Evolutionary conservation across 169 alveolate species (phyloP).

Genomic region (Eimeria tenella): DNA sequence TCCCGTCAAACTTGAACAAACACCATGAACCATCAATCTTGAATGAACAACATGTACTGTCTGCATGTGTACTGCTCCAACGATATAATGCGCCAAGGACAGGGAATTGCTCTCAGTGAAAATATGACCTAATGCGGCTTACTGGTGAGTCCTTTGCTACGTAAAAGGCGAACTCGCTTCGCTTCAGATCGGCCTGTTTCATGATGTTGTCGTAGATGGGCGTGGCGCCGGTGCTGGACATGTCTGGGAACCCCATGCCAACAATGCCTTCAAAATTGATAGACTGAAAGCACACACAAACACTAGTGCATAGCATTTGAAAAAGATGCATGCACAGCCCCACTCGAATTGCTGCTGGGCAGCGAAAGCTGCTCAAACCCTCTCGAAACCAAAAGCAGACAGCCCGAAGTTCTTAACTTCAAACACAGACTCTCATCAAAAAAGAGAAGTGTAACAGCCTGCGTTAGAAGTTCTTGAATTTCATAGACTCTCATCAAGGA

Average conservation of each 20-base stretch:
- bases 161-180: conserved; percentile 90
- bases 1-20: no score
- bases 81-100: no score
- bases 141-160: conserved; percentile 84
- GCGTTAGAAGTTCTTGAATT: no score
- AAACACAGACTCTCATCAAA: background rate
- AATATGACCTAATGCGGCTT: background rate
- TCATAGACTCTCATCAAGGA: no score
- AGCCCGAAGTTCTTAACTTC: background rate
- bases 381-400: background rate
- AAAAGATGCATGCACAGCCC: background rate
- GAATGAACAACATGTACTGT: background rate
- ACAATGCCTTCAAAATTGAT: conserved; percentile 93
- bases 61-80: background rate
- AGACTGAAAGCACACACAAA: conserved; percentile 78
- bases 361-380: no score
- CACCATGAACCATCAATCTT: background rate
- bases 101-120: no score
- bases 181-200: conserved; percentile 81
- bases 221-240: conserved; percentile 88
- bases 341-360: no score
- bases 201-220: conserved; percentile 90
- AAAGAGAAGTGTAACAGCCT: no score
- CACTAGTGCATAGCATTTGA: background rate
- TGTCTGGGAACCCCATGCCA: conserved; percentile 92